phyloP scores from a whole-genome alignment of 441 rosid genomes.

The Viola pubescens region DNA sequence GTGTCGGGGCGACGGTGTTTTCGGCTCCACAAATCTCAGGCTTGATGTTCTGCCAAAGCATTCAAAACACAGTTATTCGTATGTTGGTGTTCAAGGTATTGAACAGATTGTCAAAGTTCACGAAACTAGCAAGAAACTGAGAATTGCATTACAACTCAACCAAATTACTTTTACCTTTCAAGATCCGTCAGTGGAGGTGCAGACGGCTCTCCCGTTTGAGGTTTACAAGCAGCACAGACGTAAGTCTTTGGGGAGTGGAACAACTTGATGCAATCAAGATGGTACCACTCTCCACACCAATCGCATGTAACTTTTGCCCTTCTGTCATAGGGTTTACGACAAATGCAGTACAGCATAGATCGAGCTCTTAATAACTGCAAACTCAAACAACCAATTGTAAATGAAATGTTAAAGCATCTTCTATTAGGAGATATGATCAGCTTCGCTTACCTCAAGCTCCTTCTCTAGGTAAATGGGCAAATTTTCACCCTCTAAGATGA shows the following conservation, averaged over 20 bases:
- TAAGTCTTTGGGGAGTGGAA: slow-evolving; percentile 32
- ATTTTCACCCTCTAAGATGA: slow-evolving; percentile 57
- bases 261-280: slow-evolving; percentile 57
- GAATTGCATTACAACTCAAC: neutral
- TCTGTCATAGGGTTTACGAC: slow-evolving; percentile 61
- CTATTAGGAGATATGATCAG: slow-evolving; percentile 1
- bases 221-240: slow-evolving; percentile 77
- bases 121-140: neutral
- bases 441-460: slow-evolving; percentile 59
- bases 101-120: neutral
- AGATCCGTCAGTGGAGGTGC: slow-evolving; percentile 20
- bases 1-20: slow-evolving; percentile 40
- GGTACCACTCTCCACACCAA: slow-evolving; percentile 72
- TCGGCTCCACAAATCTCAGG: slow-evolving; percentile 41
- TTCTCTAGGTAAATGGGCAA: slow-evolving; percentile 46
- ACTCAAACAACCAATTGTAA: slow-evolving; percentile 15
- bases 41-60: slow-evolving; percentile 30
- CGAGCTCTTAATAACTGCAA: slow-evolving; percentile 62
- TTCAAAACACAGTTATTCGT: neutral
- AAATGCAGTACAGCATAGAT: slow-evolving; percentile 80
- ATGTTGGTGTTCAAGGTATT: neutral
- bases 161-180: slow-evolving; percentile 29
- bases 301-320: slow-evolving; percentile 58
- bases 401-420: slow-evolving; percentile 4
- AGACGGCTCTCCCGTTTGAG: slow-evolving; percentile 25